Conservation (phyloP, 495 filamentous ascomycete genomes). For the Jackrogersella multiformis region DNA sequence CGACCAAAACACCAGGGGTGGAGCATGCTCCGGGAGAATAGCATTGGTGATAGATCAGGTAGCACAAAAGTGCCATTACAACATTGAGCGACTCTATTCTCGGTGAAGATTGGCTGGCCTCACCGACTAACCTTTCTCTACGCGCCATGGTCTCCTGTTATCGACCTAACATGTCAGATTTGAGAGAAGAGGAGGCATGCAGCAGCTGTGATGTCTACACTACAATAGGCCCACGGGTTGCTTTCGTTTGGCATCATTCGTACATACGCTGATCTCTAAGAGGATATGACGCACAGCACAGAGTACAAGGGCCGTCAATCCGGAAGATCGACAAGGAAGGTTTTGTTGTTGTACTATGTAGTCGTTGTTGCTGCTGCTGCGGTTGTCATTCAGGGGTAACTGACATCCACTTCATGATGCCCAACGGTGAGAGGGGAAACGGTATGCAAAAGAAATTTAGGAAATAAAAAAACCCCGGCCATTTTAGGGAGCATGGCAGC, state of each 20-base stretch:
- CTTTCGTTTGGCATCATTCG: constrained; percentile 25
- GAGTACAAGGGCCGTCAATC: constrained; percentile 34
- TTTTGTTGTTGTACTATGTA: neutral
- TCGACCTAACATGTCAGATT: constrained; percentile 32
- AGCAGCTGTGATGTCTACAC: constrained; percentile 24
- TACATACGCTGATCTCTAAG: constrained; percentile 28
- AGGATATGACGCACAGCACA: constrained; percentile 29
- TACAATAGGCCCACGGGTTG: constrained; percentile 13
- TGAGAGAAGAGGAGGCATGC: constrained; percentile 16
- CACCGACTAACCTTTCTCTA: constrained; percentile 38
- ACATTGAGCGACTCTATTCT: constrained; percentile 28
- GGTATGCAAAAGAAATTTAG: neutral
- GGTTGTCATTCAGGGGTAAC: constrained; percentile 25
- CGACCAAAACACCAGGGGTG: constrained; percentile 11
- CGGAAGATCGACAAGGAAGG: constrained; percentile 33
- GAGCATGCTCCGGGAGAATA: constrained; percentile 23
- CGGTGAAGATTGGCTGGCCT: constrained; percentile 41
- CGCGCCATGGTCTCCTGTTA: constrained; percentile 26
- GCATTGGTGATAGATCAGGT: constrained; percentile 37
- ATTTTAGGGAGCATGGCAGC: constrained; percentile 13
- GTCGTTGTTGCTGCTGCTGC: neutral
- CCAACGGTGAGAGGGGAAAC: constrained; percentile 20
- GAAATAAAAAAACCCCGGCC: constrained; percentile 18
- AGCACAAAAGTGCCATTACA: constrained; percentile 30
- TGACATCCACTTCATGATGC: constrained; percentile 16